Base-by-base conservation (phyloP, 2,329 filamentous ascomycete species). In the Penicillium sp. region DNA sequence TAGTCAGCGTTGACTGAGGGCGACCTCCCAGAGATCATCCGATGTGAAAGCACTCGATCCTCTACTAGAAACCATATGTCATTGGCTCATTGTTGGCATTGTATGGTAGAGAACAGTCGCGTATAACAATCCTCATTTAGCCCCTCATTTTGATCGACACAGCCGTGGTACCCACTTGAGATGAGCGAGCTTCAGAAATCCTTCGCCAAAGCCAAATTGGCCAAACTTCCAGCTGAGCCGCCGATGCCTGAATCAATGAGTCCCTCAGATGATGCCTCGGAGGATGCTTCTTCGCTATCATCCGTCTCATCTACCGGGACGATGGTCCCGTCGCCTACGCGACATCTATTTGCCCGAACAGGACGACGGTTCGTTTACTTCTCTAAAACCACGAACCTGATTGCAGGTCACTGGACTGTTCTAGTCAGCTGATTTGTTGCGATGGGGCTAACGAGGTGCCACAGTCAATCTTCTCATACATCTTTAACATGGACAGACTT, bases 271-370 rank as follows among this genome's bases (percentile, higher is more conserved):
- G 67, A 70, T 41, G 40, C 50, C 26, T 53, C 39, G 46, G 79
- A 90, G 64, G 85, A 87, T 60, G 87, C 89, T 70, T 89, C 86
- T 13, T 89, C 81, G 7, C 78, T 89, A 13, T 96, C 89, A 0
- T 96, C 91, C n/a, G 87, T 90, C 35, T 96, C 92, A 3, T 97
- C 92, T 1, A 91, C 91, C 3, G 91, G 92, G 26, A 97, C 93
- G n/a, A 82, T 97, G 57, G 87, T 91, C 59, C 91, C 92, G 0
- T 89, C 89, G 4, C 83, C 84, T 7, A 87, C 83, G 61, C 84
- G 87, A 63, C 87, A 86, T 58, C 77, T 91, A 38, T 91, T 91
- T 75, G 87, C 87, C 54, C 81, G 87, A 61, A 84, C 86, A 43
- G 81, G 56, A 47, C 56, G 83, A 74, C 81, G 85, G 87, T 89